These are phyloP conservation scores for Bombardia bombarda DNA, from an alignment of 495 filamentous ascomycete species.

Conservation along the genomic window DNA sequence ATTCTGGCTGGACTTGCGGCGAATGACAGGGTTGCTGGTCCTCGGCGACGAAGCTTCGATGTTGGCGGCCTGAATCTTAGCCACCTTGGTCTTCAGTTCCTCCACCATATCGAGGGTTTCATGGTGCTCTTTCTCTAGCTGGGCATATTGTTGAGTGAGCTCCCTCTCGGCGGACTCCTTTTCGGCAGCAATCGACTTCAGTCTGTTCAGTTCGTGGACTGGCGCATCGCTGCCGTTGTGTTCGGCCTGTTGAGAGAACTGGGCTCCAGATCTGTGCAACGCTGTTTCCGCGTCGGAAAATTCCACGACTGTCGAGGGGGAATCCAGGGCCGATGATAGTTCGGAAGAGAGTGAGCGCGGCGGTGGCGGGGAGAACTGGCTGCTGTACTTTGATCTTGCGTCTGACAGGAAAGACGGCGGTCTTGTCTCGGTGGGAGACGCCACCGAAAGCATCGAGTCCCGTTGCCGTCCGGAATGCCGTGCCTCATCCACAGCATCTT, in stretches of 20 bases:
- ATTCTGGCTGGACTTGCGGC: conserved; percentile 90
- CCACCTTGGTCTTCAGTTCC: conserved; percentile 77
- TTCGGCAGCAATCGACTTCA: conserved; percentile 62
- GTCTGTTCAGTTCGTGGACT: conserved; percentile 58
- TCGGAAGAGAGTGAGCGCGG: conserved; percentile 95
- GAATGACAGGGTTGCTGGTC: conserved; percentile 62
- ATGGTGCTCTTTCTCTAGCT: conserved; percentile 73
- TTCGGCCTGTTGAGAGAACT: conserved; percentile 19
- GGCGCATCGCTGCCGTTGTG: conserved; percentile 28
- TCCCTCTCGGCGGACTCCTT: conserved; percentile 66
- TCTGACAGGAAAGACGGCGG: conserved; percentile 92
- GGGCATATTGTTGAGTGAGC: conserved; percentile 67
- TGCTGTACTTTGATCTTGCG: conserved; percentile 65
- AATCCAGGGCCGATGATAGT: conserved; percentile 87
- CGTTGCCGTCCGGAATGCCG: conserved; percentile 52
- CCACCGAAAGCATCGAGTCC: conserved; percentile 46
- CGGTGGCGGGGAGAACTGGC: conserved; percentile 69
- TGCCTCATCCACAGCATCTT: conserved; percentile 79
- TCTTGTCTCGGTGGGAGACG: conserved; percentile 52
- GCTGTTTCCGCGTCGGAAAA: conserved; percentile 47
- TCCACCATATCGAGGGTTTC: conserved; percentile 79
- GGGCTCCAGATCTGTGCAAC: conserved; percentile 25
- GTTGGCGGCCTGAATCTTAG: conserved; percentile 57
- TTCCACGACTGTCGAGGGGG: conserved; percentile 55
- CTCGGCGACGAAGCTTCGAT: conserved; percentile 54